Base-by-base conservation (phyloP, 768 basidiomycete species). In the Hericium erinaceus region DNA sequence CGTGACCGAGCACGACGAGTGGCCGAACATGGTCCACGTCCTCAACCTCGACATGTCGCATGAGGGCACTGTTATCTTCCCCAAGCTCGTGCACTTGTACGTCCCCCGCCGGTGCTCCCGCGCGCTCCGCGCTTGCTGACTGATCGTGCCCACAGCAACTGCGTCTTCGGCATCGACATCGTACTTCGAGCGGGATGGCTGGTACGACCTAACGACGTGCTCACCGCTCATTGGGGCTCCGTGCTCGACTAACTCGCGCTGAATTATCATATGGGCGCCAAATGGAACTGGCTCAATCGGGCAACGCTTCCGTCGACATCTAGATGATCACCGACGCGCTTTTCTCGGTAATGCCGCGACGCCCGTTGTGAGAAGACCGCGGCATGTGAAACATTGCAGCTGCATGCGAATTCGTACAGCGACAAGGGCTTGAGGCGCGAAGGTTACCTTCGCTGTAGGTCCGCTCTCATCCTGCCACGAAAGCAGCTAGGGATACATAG, bases 11-110 rank as follows among this genome's bases (percentile, higher is more conserved):
- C 68, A 67, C 20, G 68, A 72, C 41, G 75, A 78, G 68, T 56
- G 65, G 16, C 58, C 58, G 7, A 54, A 49, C 41, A 74, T 77
- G 60, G 62, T 68, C 26, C 72, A 75, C 56, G 63, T 70, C 24
- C 55, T 64, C 26, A 2, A 22, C 22, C 22, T 22, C 22, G 63
- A 63, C 46, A 79, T 77, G 2, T 75, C 75, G 5, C 75, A 77
- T 58, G 70, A 74, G 68, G 75, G 74, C 46, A 63, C 67, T 16
- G 66, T 67, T 24, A 62, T 80, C 55, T 63, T 76, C 22, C 78
- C 78, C 15, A 78, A 77, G 60, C 63, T 80, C 22, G 63, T 80
- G 57, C 78, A 80, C 64, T 80, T 80, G 78, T 80, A 57, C 51
- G 78, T 73, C 9, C 22, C 22, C 22, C 22, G 22, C 22, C 2